A percentile compares a stretch with the other conserved stretches of the same genome.
Conservation (phyloP, 192 early-diverging fungal species). For the Entomortierella parvispora region DNA sequence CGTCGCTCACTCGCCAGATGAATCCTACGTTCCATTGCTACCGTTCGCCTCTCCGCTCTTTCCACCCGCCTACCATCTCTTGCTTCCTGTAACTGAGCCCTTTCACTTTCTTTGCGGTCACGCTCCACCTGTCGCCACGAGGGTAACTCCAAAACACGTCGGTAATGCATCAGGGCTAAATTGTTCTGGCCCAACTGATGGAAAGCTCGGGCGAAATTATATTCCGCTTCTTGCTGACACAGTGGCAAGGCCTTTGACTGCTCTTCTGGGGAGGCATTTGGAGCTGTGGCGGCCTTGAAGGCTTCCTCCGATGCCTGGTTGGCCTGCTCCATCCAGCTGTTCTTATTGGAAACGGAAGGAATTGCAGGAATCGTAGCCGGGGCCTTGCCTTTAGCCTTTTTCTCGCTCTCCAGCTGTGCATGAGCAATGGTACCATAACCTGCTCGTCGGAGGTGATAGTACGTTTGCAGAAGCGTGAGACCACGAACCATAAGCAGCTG, state of each 20-base stretch:
- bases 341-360: neutral
- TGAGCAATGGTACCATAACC: constrained; percentile 28
- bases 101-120: constrained; percentile 13
- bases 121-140: constrained; percentile 48
- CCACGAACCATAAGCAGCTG: constrained; percentile 73
- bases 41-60: constrained; percentile 10
- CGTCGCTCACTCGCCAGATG: neutral
- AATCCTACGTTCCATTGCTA: neutral
- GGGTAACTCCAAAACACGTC: constrained; percentile 72
- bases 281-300: neutral
- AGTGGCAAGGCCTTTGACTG: constrained; percentile 6
- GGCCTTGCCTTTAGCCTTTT: constrained; percentile 8
- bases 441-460: constrained; percentile 28
- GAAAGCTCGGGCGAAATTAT: constrained; percentile 90
- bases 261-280: neutral
- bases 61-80: neutral
- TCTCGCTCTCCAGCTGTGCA: constrained; percentile 7
- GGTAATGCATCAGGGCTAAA: constrained; percentile 89
- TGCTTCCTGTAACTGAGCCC: neutral
- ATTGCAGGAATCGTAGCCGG: neutral
- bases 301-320: neutral
- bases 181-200: constrained; percentile 88
- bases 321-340: constrained; percentile 10
- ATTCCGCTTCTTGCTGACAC: constrained; percentile 72
- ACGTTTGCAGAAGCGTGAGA: constrained; percentile 30